Conservation (phyloP, 805 yeast species). For the Tanozyma kutaoensis region DNA sequence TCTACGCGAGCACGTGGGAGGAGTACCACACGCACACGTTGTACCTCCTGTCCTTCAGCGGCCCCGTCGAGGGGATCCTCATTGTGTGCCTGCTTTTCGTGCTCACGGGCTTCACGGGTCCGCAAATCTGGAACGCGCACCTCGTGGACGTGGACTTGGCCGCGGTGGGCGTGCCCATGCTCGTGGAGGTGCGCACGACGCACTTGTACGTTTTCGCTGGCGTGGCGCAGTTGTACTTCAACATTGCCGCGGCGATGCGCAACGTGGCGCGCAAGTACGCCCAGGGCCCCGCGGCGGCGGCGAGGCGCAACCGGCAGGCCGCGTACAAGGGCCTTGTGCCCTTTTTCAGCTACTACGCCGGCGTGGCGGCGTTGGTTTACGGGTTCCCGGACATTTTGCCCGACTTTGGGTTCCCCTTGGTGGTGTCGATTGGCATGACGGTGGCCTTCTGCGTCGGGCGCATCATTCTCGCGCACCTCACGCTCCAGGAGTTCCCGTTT, state of each 20-base stretch:
- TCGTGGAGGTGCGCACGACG: constrained; percentile 18
- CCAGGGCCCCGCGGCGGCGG: constrained; percentile 10
- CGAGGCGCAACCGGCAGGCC: constrained; percentile 20
- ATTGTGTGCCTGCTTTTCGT: constrained; percentile 42
- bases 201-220: constrained; percentile 38
- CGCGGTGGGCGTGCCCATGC: constrained; percentile 11
- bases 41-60: constrained; percentile 67
- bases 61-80: constrained; percentile 91
- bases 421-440: constrained; percentile 59
- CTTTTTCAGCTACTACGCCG: constrained; percentile 39
- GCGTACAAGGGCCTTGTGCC: constrained; percentile 51
- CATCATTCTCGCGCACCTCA: constrained; percentile 77
- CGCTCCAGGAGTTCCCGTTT: constrained; percentile 66
- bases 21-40: constrained; percentile 83
- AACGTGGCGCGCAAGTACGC: constrained; percentile 40
- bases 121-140: constrained; percentile 45
- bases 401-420: constrained; percentile 37
- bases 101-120: constrained; percentile 58
- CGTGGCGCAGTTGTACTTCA: constrained; percentile 43
- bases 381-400: constrained; percentile 39
- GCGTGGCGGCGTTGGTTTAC: constrained; percentile 33
- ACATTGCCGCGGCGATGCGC: constrained; percentile 51
- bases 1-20: constrained; percentile 90
- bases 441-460: constrained; percentile 85
- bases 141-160: constrained; percentile 27